Evolutionary conservation across 169 alveolate genomes (phyloP).

Genomic region (Hepatocystis sp.): DNA sequence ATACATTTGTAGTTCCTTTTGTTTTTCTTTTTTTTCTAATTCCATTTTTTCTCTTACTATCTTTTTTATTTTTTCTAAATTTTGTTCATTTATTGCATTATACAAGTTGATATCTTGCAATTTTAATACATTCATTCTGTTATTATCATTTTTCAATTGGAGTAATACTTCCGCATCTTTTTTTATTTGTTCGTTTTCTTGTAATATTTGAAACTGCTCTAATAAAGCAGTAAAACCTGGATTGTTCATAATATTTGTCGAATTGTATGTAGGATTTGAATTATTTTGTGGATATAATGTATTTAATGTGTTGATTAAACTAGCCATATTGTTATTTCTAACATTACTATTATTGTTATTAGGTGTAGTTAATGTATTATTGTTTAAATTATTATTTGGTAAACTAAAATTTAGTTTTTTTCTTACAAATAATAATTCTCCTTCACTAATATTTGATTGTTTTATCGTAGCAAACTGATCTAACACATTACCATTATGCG

Average conservation of each 20-base stretch:
- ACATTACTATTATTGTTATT: not conserved
- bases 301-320: too few species aligned
- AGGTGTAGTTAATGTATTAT: too few species aligned
- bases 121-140: conserved; percentile 28
- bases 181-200: conserved; percentile 61
- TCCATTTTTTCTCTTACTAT: conserved; percentile 60
- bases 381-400: too few species aligned
- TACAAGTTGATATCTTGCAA: conserved; percentile 37
- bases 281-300: too few species aligned
- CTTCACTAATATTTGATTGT: conserved; percentile 56
- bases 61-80: conserved; percentile 50
- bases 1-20: conserved; percentile 70
- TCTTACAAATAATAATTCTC: conserved; percentile 51
- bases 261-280: too few species aligned
- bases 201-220: conserved; percentile 33
- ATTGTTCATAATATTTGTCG: conserved; percentile 7
- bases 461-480: conserved; percentile 50
- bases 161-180: conserved; percentile 45
- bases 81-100: conserved; percentile 47
- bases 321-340: conserved; percentile 1
- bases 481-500: conserved; percentile 32
- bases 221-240: conserved; percentile 22
- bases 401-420: conserved; percentile 38
- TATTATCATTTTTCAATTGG: conserved; percentile 39
- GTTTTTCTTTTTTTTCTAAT: conserved; percentile 71